Evolutionary conservation across 1,139 yeast genomes (phyloP).

Genomic region (Blastobotrys raffinosifermentans): DNA sequence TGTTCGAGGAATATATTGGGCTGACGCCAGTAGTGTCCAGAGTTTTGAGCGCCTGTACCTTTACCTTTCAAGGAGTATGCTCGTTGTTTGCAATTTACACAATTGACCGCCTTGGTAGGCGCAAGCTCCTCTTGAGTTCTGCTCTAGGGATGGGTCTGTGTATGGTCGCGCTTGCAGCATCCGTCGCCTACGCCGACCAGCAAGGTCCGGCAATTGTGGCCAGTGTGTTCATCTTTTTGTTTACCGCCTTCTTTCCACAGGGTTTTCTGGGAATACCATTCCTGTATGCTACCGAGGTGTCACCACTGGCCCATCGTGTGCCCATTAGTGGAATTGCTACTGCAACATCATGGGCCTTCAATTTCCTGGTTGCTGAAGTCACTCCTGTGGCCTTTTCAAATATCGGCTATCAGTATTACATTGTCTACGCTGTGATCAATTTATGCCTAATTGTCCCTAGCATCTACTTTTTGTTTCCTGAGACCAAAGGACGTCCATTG

Average conservation of each 20-base stretch:
- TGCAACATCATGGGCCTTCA: constrained; percentile 29
- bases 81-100: constrained; percentile 40
- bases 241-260: constrained; percentile 9
- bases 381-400: constrained; percentile 37
- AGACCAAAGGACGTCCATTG: constrained; percentile 35
- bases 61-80: constrained; percentile 41
- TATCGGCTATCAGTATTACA: constrained; percentile 33
- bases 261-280: constrained; percentile 8
- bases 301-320: constrained; percentile 36
- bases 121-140: constrained; percentile 39
- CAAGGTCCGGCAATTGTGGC: not conserved
- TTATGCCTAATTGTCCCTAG: constrained; percentile 56
- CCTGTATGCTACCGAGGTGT: constrained; percentile 46
- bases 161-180: not conserved
- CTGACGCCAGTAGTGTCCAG: constrained; percentile 38
- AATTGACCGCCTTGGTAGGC: constrained; percentile 56
- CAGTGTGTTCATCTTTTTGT: constrained; percentile 2
- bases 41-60: constrained; percentile 42
- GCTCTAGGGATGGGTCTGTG: constrained; percentile 11
- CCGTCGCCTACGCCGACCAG: not conserved
- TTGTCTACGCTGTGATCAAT: constrained; percentile 33
- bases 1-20: constrained; percentile 41
- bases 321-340: not conserved
- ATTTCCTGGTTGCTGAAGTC: constrained; percentile 38
- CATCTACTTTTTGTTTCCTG: constrained; percentile 42